phyloP scores from a whole-genome alignment of 139 green algal species.

The Micromonas commoda region DNA sequence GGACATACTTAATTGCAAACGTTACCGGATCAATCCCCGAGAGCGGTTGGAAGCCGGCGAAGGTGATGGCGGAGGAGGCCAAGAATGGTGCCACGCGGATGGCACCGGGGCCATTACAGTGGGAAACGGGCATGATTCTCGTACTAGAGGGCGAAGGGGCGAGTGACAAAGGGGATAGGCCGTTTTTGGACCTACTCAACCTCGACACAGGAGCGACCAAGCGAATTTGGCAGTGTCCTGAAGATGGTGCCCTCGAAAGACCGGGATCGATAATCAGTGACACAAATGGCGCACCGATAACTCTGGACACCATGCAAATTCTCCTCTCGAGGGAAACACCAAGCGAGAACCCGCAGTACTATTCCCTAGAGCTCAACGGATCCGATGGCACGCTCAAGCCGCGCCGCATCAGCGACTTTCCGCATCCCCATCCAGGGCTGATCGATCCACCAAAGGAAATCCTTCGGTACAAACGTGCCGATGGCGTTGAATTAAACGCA shows the following conservation, averaged over 20 bases:
- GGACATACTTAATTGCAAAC: constrained; percentile 53
- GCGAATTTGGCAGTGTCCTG: neutral
- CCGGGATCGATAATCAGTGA: neutral
- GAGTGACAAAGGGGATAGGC: constrained; percentile 69
- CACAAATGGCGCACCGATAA: constrained; percentile 1
- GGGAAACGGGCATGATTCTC: constrained; percentile 50
- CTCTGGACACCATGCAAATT: constrained; percentile 24
- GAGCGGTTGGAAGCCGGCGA: neutral
- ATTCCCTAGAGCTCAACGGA: constrained; percentile 8
- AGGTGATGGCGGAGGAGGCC: constrained; percentile 60
- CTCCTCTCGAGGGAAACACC: constrained; percentile 32
- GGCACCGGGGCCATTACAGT: neutral
- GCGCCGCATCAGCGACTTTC: constrained; percentile 75
- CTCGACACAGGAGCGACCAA: constrained; percentile 37
- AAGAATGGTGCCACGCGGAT: constrained; percentile 25
- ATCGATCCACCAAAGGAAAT: constrained; percentile 77
- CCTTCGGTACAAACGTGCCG: constrained; percentile 78
- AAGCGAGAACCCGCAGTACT: constrained; percentile 43
- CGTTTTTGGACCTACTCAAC: constrained; percentile 87
- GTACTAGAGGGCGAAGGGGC: constrained; percentile 73
- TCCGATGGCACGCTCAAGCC: constrained; percentile 25
- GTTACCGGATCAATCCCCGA: neutral
- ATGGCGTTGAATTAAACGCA: constrained; percentile 87
- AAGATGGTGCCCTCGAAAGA: neutral
- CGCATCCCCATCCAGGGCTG: constrained; percentile 91